These are phyloP conservation scores for Oryza glaberrima DNA, from an alignment of 176 grass and related monocot species.

Conservation along the genomic window DNA sequence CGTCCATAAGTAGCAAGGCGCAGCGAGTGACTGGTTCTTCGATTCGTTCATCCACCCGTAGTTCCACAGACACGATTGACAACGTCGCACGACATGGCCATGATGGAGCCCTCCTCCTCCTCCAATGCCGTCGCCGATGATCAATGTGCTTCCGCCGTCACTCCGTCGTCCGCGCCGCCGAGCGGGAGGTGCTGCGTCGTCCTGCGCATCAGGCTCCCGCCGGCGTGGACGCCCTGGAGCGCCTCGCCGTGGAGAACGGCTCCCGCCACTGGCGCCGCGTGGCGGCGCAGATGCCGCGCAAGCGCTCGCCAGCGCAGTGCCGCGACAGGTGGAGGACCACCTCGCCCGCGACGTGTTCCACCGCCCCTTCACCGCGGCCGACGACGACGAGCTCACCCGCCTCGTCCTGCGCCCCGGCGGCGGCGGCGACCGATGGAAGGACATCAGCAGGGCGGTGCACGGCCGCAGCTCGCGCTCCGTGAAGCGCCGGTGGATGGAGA, in stretches of 20 bases:
- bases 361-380: slow-evolving; percentile 20
- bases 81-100: background rate
- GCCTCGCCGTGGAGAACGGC: slow-evolving; percentile 11
- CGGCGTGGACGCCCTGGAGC: slow-evolving; percentile 21
- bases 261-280: slow-evolving; percentile 19
- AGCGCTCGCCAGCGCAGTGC: background rate
- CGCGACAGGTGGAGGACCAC: slow-evolving; percentile 14
- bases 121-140: background rate
- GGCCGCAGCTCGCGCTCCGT: background rate
- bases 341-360: slow-evolving; percentile 27
- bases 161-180: background rate
- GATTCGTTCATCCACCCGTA: background rate
- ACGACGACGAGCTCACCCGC: background rate
- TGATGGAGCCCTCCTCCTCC: background rate
- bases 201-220: background rate
- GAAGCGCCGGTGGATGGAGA: background rate
- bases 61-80: background rate
- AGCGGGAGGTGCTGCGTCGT: background rate
- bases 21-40: background rate
- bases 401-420: background rate
- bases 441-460: background rate
- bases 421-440: background rate
- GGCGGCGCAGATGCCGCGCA: background rate
- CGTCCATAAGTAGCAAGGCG: background rate
- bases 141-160: background rate